phyloP scores from a whole-genome alignment of 805 yeast species.

The Yarrowia sp. region DNA sequence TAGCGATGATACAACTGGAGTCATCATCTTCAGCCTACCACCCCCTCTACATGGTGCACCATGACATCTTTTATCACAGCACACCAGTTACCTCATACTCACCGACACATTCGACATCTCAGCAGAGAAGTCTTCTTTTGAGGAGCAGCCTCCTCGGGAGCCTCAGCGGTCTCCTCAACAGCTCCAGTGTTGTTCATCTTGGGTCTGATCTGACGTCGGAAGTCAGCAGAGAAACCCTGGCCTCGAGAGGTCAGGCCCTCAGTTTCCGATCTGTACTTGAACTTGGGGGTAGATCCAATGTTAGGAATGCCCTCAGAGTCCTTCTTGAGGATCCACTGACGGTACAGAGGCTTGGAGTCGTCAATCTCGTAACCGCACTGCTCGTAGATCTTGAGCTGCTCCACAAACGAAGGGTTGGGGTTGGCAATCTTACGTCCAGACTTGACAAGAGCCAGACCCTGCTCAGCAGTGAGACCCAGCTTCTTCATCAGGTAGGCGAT shows the following conservation, averaged over 20 bases:
- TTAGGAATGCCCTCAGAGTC: constrained; percentile 45
- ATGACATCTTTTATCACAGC: not conserved
- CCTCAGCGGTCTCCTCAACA: constrained; percentile 5
- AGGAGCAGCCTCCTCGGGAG: constrained; percentile 1
- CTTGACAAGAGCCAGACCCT: constrained; percentile 79
- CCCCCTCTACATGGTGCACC: not conserved
- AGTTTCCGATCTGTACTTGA: constrained; percentile 51
- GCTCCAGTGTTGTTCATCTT: constrained; percentile 10
- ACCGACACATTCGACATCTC: constrained; percentile 40
- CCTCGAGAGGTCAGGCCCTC: constrained; percentile 28
- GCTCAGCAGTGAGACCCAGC: constrained; percentile 61
- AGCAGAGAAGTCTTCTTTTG: constrained; percentile 6
- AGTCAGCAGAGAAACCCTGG: constrained; percentile 34
- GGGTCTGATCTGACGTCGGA: constrained; percentile 30
- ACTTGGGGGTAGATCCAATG: constrained; percentile 45
- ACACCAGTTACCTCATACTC: constrained; percentile 28
- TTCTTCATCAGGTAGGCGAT: constrained; percentile 89
- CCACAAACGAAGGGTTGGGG: constrained; percentile 77
- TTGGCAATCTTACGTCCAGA: constrained; percentile 57
- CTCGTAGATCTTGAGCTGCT: constrained; percentile 72
- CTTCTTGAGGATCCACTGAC: constrained; percentile 52
- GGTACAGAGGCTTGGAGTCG: constrained; percentile 48
- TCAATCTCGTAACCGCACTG: constrained; percentile 51
- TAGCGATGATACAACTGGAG: not conserved
- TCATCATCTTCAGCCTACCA: not conserved